Conservation (phyloP, 768 basidiomycete species). For the Serendipita sp. region DNA sequence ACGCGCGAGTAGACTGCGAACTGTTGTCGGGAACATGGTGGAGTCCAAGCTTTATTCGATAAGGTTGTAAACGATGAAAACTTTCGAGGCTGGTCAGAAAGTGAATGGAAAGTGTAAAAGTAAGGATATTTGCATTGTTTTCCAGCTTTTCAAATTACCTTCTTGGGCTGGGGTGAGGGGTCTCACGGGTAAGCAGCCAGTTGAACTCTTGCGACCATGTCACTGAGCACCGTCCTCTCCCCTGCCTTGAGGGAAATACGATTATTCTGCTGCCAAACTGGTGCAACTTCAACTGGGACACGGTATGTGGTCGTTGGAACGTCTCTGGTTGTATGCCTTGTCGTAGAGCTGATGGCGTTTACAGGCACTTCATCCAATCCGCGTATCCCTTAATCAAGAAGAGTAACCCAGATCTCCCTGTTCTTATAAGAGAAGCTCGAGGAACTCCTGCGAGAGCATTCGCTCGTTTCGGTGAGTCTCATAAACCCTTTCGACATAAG, state of each 20-base stretch:
- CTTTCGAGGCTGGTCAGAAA: neutral
- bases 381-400: conserved; percentile 63
- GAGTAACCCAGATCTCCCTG: conserved; percentile 72
- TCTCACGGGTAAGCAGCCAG: neutral
- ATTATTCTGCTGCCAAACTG: conserved; percentile 63
- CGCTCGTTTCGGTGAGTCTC: conserved; percentile 63
- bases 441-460: conserved; percentile 70
- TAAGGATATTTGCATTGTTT: neutral
- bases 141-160: neutral
- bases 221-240: conserved; percentile 51
- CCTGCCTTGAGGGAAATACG: conserved; percentile 69
- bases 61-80: too few relatives aligned
- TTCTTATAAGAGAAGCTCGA: conserved; percentile 63
- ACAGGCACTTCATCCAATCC: conserved; percentile 62
- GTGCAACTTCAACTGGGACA: conserved; percentile 60
- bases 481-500: neutral
- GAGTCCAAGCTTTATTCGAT: neutral
- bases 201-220: conserved; percentile 25
- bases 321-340: neutral
- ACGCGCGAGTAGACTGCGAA: neutral
- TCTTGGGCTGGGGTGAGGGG: neutral
- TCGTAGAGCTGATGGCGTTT: neutral
- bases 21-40: neutral
- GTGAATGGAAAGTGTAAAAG: neutral
- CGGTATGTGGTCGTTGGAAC: conserved; percentile 30